Evolutionary conservation across 331 rosid species (phyloP).

Genomic region (Telfairia occidentalis): DNA sequence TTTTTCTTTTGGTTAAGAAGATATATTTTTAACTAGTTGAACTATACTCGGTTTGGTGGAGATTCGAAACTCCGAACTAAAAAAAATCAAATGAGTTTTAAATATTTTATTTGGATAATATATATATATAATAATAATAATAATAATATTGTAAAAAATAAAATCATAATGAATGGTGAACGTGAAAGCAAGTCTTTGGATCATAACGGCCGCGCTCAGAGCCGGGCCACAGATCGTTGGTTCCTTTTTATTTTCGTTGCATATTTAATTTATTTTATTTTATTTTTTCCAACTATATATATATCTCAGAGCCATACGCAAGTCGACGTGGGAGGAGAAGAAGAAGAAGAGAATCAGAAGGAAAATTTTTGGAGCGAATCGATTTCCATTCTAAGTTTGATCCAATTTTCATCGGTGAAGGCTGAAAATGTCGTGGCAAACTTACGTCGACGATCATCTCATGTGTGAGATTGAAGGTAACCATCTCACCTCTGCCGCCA

Average conservation of each 20-base stretch:
- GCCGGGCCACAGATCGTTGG: neutral
- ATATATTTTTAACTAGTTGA: too few relatives aligned
- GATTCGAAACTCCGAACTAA: too few relatives aligned
- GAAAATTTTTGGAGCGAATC: neutral
- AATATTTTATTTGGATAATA: neutral
- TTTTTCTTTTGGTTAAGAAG: too few relatives aligned
- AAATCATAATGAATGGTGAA: neutral
- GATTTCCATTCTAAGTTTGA: neutral
- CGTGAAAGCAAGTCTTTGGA: neutral
- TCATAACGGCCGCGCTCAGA: neutral
- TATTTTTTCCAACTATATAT: neutral
- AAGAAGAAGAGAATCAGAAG: neutral
- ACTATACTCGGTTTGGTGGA: too few relatives aligned
- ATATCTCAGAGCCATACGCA: neutral
- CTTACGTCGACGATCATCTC: neutral
- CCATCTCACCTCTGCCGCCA: conserved; percentile 60
- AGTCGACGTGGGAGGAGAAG: neutral
- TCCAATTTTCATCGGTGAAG: neutral
- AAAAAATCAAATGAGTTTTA: neutral
- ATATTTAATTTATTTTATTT: neutral
- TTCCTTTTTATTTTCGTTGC: too few relatives aligned
- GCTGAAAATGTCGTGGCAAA: neutral
- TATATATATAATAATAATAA: neutral
- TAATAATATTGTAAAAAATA: neutral
- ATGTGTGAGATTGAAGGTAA: conserved; percentile 30